phyloP scores from a whole-genome alignment of 495 filamentous ascomycete genomes.

The Emericellopsis terricola region DNA sequence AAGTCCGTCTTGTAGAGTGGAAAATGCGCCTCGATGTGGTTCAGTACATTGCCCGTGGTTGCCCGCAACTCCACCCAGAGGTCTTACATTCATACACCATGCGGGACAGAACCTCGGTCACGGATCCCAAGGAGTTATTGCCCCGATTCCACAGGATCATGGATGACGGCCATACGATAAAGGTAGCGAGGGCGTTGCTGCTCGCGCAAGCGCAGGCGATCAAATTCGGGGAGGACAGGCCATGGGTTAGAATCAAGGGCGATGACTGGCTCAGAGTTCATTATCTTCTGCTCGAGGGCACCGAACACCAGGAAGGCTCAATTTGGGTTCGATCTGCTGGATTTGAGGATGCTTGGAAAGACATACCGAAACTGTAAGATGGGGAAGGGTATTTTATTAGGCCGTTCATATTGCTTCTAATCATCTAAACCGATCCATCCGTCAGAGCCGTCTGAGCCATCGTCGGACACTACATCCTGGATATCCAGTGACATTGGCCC shows the following conservation, averaged over 20 bases:
- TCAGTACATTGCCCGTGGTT: conserved; percentile 43
- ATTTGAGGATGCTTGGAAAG: conserved; percentile 39
- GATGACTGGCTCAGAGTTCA: conserved; percentile 55
- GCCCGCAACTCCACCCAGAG: conserved; percentile 33
- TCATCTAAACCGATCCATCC: conserved; percentile 2
- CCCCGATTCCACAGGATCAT: conserved; percentile 28
- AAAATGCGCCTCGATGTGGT: conserved; percentile 53
- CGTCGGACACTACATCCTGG: no score
- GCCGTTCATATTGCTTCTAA: no score
- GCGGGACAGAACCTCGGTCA: conserved; percentile 3
- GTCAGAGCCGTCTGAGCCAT: background rate
- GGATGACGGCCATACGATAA: conserved; percentile 55
- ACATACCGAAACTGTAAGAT: conserved; percentile 1
- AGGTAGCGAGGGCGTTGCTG: conserved; percentile 51
- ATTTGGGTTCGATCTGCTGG: conserved; percentile 38
- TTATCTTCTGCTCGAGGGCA: conserved; percentile 42
- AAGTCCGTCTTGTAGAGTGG: conserved; percentile 54
- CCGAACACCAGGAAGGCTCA: conserved; percentile 19
- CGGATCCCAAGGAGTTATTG: conserved; percentile 24
- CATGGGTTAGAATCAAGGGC: conserved; percentile 33
- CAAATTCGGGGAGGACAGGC: conserved; percentile 14
- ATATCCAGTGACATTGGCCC: no score
- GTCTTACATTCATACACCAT: conserved; percentile 37
- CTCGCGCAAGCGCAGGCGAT: conserved; percentile 13
- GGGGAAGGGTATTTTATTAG: background rate